Conservation (phyloP, 164 flowering plant species). For the Vitis labrusca region DNA sequence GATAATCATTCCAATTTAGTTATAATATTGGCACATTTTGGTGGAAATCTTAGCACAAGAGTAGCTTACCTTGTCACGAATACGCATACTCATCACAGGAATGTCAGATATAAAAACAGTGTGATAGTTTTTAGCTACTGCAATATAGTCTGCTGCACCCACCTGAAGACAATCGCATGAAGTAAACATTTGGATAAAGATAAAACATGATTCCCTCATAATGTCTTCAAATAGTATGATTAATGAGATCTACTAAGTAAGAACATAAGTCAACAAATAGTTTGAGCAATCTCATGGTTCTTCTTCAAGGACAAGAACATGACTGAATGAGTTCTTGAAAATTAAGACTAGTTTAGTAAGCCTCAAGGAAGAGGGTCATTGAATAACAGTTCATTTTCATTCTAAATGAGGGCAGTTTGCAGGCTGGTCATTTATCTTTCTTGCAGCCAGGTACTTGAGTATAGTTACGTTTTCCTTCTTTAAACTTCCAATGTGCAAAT, state of each 20-base stretch:
- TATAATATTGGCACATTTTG: neutral
- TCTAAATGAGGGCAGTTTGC: neutral
- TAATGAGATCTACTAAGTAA: too few species aligned
- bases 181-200: neutral
- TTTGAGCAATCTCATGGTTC: too few species aligned
- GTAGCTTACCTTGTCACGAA: conserved; percentile 83
- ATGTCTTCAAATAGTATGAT: too few species aligned
- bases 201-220: too few species aligned
- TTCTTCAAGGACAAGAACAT: too few species aligned
- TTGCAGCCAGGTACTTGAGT: neutral
- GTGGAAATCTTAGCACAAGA: neutral
- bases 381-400: too few species aligned
- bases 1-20: neutral
- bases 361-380: too few species aligned
- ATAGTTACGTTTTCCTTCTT: too few species aligned
- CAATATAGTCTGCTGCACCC: conserved; percentile 98
- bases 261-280: too few species aligned
- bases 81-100: conserved; percentile 95
- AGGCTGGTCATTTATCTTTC: neutral
- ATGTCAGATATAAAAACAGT: conserved; percentile 87
- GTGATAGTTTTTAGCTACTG: conserved; percentile 79
- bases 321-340: too few species aligned
- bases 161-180: conserved; percentile 40
- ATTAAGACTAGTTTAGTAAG: too few species aligned
- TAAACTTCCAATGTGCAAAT: neutral